Evolutionary conservation across 1,139 yeast species (phyloP).

Genomic region (Candida labiduridarum): DNA sequence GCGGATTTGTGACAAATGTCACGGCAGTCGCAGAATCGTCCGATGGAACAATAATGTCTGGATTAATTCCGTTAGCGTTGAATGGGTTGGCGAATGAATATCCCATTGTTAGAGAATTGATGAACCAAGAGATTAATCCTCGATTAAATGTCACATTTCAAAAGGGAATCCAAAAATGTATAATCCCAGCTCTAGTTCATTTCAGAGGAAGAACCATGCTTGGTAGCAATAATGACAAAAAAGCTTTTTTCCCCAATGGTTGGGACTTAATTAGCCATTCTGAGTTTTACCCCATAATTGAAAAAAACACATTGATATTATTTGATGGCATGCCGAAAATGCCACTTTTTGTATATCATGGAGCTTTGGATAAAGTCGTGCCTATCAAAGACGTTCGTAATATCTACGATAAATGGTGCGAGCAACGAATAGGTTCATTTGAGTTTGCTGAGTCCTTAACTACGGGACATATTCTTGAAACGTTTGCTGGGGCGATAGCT

Average conservation of each 20-base stretch:
- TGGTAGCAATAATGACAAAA: constrained; percentile 17
- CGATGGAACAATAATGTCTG: constrained; percentile 30
- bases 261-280: constrained; percentile 19
- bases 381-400: constrained; percentile 27
- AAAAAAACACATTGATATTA: constrained; percentile 24
- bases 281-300: constrained; percentile 17
- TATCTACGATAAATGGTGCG: constrained; percentile 34
- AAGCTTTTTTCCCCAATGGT: constrained; percentile 18
- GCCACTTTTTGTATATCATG: constrained; percentile 39
- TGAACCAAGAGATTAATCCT: constrained; percentile 6
- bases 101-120: constrained; percentile 17
- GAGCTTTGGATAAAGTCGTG: constrained; percentile 30
- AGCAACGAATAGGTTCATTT: constrained; percentile 29
- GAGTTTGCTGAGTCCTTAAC: constrained; percentile 29
- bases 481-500: constrained; percentile 30
- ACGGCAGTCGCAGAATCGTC: constrained; percentile 25
- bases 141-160: neutral
- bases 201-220: constrained; percentile 19
- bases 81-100: constrained; percentile 31
- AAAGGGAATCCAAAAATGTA: constrained; percentile 6
- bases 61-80: constrained; percentile 29
- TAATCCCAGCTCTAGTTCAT: neutral
- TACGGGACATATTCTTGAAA: constrained; percentile 32
- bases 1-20: constrained; percentile 34
- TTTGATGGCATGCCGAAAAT: constrained; percentile 26